Percentiles rank a stretch among this genome's conserved stretches.
Conservation (phyloP, 2,329 filamentous ascomycete species). For the Colletotrichum tropicale region DNA sequence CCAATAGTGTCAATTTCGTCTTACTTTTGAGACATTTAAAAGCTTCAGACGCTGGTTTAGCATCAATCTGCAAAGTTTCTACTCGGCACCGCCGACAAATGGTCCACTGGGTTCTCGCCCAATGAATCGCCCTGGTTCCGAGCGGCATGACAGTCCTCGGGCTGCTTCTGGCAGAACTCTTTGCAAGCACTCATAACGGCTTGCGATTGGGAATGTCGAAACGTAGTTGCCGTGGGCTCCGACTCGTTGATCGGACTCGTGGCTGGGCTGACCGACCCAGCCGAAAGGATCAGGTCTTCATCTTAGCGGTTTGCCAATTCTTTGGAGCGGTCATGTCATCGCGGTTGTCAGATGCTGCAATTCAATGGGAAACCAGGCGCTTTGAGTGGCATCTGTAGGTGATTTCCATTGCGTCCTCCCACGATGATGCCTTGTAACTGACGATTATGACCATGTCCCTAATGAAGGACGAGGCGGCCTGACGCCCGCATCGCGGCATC, state of each 20-base stretch:
- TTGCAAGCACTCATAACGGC: background rate
- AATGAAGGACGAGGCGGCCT: background rate
- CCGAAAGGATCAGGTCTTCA: background rate
- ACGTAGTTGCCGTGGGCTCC: background rate
- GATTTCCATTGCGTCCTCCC: background rate
- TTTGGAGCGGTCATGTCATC: background rate
- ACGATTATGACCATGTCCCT: background rate
- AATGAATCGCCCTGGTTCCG: background rate
- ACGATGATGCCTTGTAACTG: background rate
- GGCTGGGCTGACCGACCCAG: too few relatives aligned
- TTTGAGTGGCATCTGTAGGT: too few relatives aligned
- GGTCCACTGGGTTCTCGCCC: background rate
- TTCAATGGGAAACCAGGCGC: background rate
- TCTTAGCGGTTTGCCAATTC: background rate
- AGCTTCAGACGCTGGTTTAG: background rate
- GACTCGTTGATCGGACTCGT: too few relatives aligned
- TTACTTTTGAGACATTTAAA: accelerated
- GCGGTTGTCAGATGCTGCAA: background rate
- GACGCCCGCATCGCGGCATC: background rate
- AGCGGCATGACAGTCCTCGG: background rate
- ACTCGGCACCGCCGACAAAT: background rate
- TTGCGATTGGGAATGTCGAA: background rate
- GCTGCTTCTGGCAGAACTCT: background rate
- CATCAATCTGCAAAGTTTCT: background rate
- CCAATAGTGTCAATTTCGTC: background rate